Conservation (phyloP, 257 asterid genomes). For the Solanum commersonii region DNA sequence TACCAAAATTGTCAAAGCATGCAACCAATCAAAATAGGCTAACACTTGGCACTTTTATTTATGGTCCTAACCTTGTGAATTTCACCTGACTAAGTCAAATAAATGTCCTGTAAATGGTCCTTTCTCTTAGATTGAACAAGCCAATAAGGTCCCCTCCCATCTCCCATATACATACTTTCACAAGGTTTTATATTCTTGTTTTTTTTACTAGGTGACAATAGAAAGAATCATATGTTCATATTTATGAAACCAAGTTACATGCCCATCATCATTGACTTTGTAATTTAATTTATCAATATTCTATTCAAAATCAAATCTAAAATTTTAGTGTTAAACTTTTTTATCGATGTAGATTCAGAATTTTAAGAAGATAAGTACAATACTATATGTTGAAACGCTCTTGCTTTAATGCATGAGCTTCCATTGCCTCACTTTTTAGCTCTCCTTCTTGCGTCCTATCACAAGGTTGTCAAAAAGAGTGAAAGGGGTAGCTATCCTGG, state of each 20-base stretch:
- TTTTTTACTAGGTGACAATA: neutral
- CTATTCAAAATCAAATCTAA: neutral
- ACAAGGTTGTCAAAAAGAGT: neutral
- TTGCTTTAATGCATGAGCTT: neutral
- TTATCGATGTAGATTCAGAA: fast-evolving
- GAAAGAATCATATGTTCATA: neutral
- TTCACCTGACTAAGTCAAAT: neutral
- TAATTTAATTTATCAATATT: neutral
- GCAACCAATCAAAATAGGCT: neutral
- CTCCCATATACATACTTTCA: neutral
- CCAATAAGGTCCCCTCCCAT: neutral
- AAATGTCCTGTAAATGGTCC: neutral
- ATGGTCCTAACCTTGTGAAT: neutral
- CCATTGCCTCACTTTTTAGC: neutral
- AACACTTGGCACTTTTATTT: neutral
- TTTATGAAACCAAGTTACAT: neutral
- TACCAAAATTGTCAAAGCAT: neutral
- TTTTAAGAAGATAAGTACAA: neutral
- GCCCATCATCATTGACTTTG: neutral
- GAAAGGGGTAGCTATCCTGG: neutral
- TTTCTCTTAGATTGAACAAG: neutral
- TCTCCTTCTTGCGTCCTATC: neutral
- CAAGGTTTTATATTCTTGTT: neutral
- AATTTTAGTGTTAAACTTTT: neutral
- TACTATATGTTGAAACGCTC: neutral